A percentile compares a stretch with the other conserved stretches of the same genome.
phyloP scores from a whole-genome alignment of 352 stramenopile species.

The Phytophthora foliorum region DNA sequence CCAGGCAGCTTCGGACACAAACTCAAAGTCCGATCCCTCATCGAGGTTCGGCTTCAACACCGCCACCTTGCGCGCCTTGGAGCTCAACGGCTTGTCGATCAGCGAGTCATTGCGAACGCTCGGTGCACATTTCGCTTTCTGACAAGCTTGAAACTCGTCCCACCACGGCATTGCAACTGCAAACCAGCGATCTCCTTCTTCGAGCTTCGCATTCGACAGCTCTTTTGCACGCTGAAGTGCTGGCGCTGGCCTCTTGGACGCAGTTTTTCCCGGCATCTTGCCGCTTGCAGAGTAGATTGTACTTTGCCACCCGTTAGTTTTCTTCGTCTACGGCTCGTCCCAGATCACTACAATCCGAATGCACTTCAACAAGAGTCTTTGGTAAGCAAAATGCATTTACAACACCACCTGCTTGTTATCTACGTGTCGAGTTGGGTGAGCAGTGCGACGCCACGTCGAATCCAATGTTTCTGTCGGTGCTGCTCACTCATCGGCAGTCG shows the following conservation, averaged over 20 bases:
- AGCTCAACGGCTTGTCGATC: constrained; percentile 28
- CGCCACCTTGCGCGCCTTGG: constrained; percentile 21
- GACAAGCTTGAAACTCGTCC: constrained; percentile 20
- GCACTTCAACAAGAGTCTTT: background rate
- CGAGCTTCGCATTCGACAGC: constrained; percentile 11
- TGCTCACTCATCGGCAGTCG: constrained; percentile 89
- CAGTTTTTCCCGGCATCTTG: background rate
- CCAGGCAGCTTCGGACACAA: constrained; percentile 23
- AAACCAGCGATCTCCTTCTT: constrained; percentile 33
- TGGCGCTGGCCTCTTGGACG: constrained; percentile 3
- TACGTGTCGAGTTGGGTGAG: constrained; percentile 94
- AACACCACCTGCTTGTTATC: background rate
- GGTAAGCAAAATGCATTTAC: constrained; percentile 2
- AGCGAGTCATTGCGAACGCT: constrained; percentile 31
- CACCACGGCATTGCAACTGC: constrained; percentile 35
- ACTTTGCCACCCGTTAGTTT: background rate
- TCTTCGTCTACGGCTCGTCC: constrained; percentile 4
- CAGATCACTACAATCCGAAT: constrained; percentile 1
- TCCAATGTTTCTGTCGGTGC: constrained; percentile 96
- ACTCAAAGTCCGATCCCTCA: constrained; percentile 33
- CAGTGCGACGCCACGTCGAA: constrained; percentile 94
- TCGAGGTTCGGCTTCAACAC: constrained; percentile 29
- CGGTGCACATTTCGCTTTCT: constrained; percentile 4
- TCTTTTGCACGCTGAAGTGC: constrained; percentile 15
- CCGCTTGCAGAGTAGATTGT: background rate